Conservation (phyloP, 768 basidiomycete species). For the Suillus occidentalis region DNA sequence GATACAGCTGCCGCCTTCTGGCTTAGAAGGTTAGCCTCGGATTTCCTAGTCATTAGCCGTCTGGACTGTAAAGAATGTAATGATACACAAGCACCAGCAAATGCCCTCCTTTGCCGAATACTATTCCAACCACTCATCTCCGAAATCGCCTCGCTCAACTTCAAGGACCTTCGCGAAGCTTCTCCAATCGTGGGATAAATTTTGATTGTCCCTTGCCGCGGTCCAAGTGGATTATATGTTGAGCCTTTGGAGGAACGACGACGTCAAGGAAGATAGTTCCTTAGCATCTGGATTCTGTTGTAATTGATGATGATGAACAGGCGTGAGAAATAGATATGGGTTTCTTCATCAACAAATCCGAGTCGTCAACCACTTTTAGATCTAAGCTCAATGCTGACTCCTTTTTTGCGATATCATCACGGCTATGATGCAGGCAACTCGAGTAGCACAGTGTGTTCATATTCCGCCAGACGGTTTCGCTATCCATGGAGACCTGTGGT, state of each 20-base stretch:
- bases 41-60: conserved; percentile 35
- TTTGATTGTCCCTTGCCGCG: conserved; percentile 29
- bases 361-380: neutral
- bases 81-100: conserved; percentile 3
- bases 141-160: conserved; percentile 51
- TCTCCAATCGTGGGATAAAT: conserved; percentile 37
- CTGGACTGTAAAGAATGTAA: conserved; percentile 37
- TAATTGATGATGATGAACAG: neutral
- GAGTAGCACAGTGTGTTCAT: neutral
- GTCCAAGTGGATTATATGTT: conserved; percentile 41
- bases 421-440: neutral
- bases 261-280: conserved; percentile 36
- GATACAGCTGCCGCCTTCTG: neutral
- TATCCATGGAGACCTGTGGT: no score
- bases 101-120: neutral
- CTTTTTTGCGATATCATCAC: neutral
- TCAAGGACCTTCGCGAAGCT: conserved; percentile 35
- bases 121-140: conserved; percentile 49
- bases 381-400: neutral
- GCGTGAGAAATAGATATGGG: neutral
- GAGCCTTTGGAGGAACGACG: conserved; percentile 42
- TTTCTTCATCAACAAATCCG: no score
- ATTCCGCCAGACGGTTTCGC: no score
- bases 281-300: no score
- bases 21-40: neutral